Evolutionary conservation across 805 yeast species (phyloP).

Genomic region (Kluyveromyces starmeri): DNA sequence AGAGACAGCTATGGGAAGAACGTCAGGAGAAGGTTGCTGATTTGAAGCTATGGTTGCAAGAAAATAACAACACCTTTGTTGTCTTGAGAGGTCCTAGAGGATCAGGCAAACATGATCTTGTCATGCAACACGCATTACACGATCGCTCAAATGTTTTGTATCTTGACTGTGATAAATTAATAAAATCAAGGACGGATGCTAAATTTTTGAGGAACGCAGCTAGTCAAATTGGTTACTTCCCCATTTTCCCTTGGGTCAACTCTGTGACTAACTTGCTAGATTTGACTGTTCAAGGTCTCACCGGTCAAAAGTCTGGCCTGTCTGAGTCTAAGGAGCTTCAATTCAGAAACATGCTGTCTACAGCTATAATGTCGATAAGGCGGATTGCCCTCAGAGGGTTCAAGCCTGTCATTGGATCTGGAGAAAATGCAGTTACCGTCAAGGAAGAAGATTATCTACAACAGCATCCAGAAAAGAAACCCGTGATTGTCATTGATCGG

Average conservation of each 20-base stretch:
- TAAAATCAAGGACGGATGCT: slow-evolving; percentile 67
- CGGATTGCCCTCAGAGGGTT: slow-evolving; percentile 46
- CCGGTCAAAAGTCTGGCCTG: slow-evolving; percentile 90
- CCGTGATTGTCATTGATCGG: slow-evolving; percentile 76
- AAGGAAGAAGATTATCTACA: slow-evolving; percentile 78
- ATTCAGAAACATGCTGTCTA: slow-evolving; percentile 67
- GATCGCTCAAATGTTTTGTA: slow-evolving; percentile 54
- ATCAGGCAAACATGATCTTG: slow-evolving; percentile 81
- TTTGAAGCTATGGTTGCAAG: slow-evolving; percentile 70
- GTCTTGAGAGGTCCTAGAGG: slow-evolving; percentile 91
- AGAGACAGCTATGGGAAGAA: slow-evolving; percentile 53
- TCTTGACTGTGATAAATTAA: slow-evolving; percentile 70
- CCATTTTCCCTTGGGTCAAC: slow-evolving; percentile 89
- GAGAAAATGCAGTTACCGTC: slow-evolving; percentile 28
- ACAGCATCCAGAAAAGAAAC: slow-evolving; percentile 77
- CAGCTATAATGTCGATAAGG: slow-evolving; percentile 66
- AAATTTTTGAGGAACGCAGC: slow-evolving; percentile 62
- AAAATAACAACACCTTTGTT: slow-evolving; percentile 84
- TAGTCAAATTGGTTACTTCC: slow-evolving; percentile 77
- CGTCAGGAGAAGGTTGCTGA: slow-evolving; percentile 59
- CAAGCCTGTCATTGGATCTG: slow-evolving; percentile 27
- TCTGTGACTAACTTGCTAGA: slow-evolving; percentile 71
- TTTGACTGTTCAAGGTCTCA: slow-evolving; percentile 77
- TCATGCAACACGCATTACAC: slow-evolving; percentile 55
- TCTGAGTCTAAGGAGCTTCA: slow-evolving; percentile 78